These are phyloP conservation scores for Penicillium alfredii DNA, from an alignment of 495 filamentous ascomycete genomes.

Conservation along the genomic window DNA sequence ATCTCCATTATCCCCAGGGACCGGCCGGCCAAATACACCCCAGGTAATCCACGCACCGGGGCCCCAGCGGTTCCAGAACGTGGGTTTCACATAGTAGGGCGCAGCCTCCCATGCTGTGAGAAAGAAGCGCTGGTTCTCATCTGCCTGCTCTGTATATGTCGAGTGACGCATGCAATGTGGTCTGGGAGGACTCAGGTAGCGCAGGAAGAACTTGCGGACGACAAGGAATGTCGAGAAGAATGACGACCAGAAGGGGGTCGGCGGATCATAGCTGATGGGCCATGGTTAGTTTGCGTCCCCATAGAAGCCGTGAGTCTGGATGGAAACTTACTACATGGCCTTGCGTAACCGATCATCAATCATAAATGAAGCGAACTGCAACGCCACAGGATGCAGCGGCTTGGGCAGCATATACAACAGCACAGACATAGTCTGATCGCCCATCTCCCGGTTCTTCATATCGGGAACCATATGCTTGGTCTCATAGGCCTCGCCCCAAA, in stretches of 20 bases:
- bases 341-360: neutral
- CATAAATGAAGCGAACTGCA: neutral
- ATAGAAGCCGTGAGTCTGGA: too few relatives aligned
- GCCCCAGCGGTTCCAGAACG: slow-evolving; percentile 56
- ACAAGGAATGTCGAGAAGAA: slow-evolving; percentile 40
- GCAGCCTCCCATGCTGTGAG: slow-evolving; percentile 44
- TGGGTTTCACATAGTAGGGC: slow-evolving; percentile 58
- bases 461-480: slow-evolving; percentile 2
- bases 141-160: slow-evolving; percentile 35
- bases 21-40: slow-evolving; percentile 47
- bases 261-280: slow-evolving; percentile 42
- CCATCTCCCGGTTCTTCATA: slow-evolving; percentile 2
- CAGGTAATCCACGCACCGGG: slow-evolving; percentile 49
- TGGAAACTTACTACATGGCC: too few relatives aligned
- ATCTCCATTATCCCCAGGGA: slow-evolving; percentile 55
- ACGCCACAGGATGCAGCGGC: neutral
- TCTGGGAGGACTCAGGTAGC: slow-evolving; percentile 52
- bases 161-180: slow-evolving; percentile 38
- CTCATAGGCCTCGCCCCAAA: slow-evolving; percentile 46
- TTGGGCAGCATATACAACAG: neutral
- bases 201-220: slow-evolving; percentile 47
- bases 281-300: too few relatives aligned
- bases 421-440: slow-evolving; percentile 12
- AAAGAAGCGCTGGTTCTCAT: slow-evolving; percentile 45
- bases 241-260: slow-evolving; percentile 27